Evolutionary conservation across 192 early-diverging fungal species (phyloP), one percentile per base, ranked within the genome.

Genomic region (Gonapodya prolifera): DNA sequence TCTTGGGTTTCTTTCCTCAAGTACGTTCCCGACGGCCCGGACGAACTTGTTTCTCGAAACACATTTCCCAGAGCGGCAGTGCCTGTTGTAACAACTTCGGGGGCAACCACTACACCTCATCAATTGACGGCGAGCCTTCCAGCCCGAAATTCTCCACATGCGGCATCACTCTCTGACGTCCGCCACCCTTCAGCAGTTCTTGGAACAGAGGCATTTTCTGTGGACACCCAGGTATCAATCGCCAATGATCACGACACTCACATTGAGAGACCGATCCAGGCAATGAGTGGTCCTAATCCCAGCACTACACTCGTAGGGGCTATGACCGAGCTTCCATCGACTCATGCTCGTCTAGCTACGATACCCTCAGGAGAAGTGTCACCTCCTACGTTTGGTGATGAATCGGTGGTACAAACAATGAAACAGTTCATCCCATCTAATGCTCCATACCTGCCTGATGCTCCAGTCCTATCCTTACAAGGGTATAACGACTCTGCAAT

Each of bases 1-100:
- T 87, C 89, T 0, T 94, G 91, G 91, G 84, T 84, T 33, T 80
- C 85, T 29, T 81, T 82, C 35, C 81, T 91, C 18, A 79, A 83
- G 69, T 92, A 91, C 79, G 78, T 79, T 18, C 81, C 88, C 13
- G 76, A 78, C 0, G 31, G 1, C 0, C 45, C 33, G 1, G 77
- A 2, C 23, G 8, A 61, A 23, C 45, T 61, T 61, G 45, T 61
- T 16, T 61, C 45, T 61, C 45, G 45, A 61, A 61, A 61, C 23
- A 61, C 45, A 16, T 61, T 61, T 16, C 45, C 45, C 45, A 8
- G 45, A 8, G 45, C 45, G 8, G 8, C 45, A 23, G 45, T 61
- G 45, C 45, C 45, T 16, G 45, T 61, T 61, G 8, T 16, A 23
- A 23, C 23, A 23, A 61, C 45, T 16, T 61, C 45, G 23, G 45